phyloP scores from a whole-genome alignment of 257 asterid genomes.

The Haberlea rhodopensis region DNA sequence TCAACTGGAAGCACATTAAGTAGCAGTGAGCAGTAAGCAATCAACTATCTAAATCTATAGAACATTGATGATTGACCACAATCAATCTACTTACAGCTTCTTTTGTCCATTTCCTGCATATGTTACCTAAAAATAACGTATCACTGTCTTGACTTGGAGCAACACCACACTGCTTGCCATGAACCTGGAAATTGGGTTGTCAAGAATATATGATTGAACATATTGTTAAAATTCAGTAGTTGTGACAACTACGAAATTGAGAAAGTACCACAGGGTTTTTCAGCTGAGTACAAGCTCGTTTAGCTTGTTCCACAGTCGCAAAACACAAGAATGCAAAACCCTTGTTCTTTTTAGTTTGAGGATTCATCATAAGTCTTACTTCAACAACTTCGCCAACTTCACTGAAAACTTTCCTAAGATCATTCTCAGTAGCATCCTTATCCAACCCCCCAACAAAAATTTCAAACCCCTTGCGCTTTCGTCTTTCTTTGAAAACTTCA shows the following conservation, averaged over 20 bases:
- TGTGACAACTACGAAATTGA: constrained; percentile 35
- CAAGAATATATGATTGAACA: constrained; percentile 39
- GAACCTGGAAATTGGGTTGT: constrained; percentile 69
- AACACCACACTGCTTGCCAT: constrained; percentile 97
- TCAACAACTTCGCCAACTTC: constrained; percentile 90
- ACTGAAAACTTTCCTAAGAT: constrained; percentile 78
- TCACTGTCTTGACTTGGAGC: too few relatives aligned
- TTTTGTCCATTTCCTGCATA: constrained; percentile 91
- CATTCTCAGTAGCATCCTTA: constrained; percentile 95
- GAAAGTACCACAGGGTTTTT: constrained; percentile 83
- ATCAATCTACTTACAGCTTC: constrained; percentile 75
- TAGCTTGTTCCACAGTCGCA: constrained; percentile 92
- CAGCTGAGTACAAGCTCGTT: constrained; percentile 77
- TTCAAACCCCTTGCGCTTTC: constrained; percentile 92
- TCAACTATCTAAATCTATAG: constrained; percentile 28
- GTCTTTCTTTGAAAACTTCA: constrained; percentile 73
- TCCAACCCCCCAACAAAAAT: constrained; percentile 94
- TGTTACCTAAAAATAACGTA: constrained; percentile 88
- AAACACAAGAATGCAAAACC: constrained; percentile 97
- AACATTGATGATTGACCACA: constrained; percentile 29
- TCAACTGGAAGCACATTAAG: too few relatives aligned
- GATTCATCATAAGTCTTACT: constrained; percentile 94
- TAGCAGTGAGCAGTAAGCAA: constrained; percentile 37
- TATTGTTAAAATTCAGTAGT: constrained; percentile 27
- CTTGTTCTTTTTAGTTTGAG: constrained; percentile 91